phyloP scores from a whole-genome alignment of 129 eudicot species.

The Chrysanthemum lavandulifolium region DNA sequence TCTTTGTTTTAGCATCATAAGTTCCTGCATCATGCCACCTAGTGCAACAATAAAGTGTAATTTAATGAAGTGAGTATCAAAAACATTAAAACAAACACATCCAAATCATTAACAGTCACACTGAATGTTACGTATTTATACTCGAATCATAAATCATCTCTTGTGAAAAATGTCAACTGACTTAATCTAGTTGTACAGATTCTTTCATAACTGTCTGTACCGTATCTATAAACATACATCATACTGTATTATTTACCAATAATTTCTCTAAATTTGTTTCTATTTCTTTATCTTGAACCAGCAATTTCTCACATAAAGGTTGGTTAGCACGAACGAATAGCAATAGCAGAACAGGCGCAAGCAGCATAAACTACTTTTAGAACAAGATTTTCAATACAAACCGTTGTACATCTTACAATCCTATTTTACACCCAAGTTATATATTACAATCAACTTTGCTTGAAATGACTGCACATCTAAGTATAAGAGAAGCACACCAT shows the following conservation, averaged over 20 bases:
- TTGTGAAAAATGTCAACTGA: conserved; percentile 9
- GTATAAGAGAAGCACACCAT: neutral
- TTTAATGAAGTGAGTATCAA: too few relatives aligned
- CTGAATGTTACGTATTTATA: neutral
- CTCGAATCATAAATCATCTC: neutral
- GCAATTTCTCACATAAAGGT: conserved; percentile 4
- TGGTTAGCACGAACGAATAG: neutral
- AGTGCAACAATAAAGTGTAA: conserved; percentile 19
- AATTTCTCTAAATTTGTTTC: neutral
- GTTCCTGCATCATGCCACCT: conserved; percentile 99
- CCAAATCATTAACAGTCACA: neutral
- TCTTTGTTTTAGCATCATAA: conserved; percentile 75
- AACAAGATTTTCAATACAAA: neutral
- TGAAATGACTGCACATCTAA: neutral
- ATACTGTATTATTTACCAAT: too few relatives aligned
- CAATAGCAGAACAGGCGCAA: conserved; percentile 5
- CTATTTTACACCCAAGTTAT: neutral
- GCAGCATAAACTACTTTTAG: neutral
- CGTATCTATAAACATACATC: neutral
- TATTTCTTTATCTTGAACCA: conserved; percentile 8
- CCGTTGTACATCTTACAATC: too few relatives aligned
- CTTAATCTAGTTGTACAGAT: neutral
- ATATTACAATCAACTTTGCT: conserved; percentile 1
- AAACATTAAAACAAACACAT: neutral
- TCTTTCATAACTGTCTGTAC: neutral